A percentile compares a stretch with the other conserved stretches of the same genome.
phyloP scores from a whole-genome alignment of 1,284 basidiomycete genomes.

The Filobasidium uniguttulatum region DNA sequence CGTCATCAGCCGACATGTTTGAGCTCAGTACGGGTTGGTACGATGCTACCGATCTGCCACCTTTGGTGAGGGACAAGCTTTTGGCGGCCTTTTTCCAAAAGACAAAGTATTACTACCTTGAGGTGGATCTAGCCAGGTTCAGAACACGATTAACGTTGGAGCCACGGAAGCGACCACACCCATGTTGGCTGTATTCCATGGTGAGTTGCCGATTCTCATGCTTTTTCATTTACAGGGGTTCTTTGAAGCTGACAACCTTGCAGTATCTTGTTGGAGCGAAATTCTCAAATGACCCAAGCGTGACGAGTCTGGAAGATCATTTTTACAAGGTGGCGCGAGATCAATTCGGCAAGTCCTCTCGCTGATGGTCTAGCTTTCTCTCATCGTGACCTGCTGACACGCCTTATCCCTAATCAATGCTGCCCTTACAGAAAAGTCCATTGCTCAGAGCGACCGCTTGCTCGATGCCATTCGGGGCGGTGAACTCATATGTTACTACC shows the following conservation, averaged over 20 bases:
- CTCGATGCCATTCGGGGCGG: constrained; percentile 24
- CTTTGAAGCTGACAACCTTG: constrained; percentile 12
- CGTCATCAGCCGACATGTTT: neutral
- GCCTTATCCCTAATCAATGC: no score
- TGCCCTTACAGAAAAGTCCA: constrained; percentile 10
- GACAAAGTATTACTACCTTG: constrained; percentile 3
- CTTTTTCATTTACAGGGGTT: constrained; percentile 18
- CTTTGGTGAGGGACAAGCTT: constrained; percentile 23
- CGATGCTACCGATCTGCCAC: constrained; percentile 25
- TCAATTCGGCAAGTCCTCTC: constrained; percentile 15
- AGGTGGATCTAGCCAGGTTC: constrained; percentile 5
- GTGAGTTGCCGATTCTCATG: constrained; percentile 17
- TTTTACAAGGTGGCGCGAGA: constrained; percentile 24
- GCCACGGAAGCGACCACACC: constrained; percentile 1
- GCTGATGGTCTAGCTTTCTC: neutral
- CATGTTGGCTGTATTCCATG: constrained; percentile 14
- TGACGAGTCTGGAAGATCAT: constrained; percentile 20
- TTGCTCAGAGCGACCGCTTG: constrained; percentile 20
- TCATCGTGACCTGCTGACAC: neutral
- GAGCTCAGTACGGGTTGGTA: constrained; percentile 23
- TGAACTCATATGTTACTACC: constrained; percentile 20
- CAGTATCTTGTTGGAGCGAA: constrained; percentile 19
- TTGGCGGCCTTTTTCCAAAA: constrained; percentile 8
- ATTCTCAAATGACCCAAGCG: constrained; percentile 19
- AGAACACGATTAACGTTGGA: constrained; percentile 14